Base-by-base conservation (phyloP, 2,329 filamentous ascomycete species). In the Lizonia empirigonia region DNA sequence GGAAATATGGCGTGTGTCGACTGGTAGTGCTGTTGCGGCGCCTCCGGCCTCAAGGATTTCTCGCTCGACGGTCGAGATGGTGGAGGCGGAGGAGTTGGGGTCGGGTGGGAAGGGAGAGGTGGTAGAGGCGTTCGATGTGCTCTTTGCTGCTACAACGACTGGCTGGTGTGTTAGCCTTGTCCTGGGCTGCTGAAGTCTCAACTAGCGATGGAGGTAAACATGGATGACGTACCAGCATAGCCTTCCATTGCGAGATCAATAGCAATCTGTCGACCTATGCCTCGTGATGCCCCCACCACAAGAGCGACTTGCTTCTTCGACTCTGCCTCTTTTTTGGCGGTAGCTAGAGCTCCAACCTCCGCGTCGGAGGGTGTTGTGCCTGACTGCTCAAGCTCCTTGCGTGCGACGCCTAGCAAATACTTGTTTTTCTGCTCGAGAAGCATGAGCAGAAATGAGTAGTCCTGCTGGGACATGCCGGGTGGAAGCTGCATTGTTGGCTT, bases 261-360 rank as follows among this genome's bases (percentile, higher is more conserved):
- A 48, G 90, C 89, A 30, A 94, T 79, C 70, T 94, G 90, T 32
- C 89, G 80, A 36, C 90, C 90, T 57, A 95, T 93, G 29, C 90
- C 90, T 55, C 90, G 78, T 0, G 89, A 92, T 2, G 88, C 89
- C 30, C 89, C 89, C 16, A 92, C 80, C 4, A 93, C 78, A 16
- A 92, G 78, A 16, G 87, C 88, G 6, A 91, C 87, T 55, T 78
- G 78, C 48, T 78, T 65, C 23, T 35, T 27, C 18, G 6, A 5
- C 19, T 38, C 37, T 8, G 23, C 44, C 23, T 30, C n/a, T 9
- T 3, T 38, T 10, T 30, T 48, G 22, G 52, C 41, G 7, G 37
- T 29, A 15, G 53, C 26, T 51, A 64, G 16, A 19, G 32, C 32
- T 15, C 10, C 3, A 10, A 42, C 16, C 26, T 47, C 42, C 34